These are phyloP conservation scores for Alternaria incomplexa DNA, from an alignment of 2,329 filamentous ascomycete species.

Conservation along the genomic window DNA sequence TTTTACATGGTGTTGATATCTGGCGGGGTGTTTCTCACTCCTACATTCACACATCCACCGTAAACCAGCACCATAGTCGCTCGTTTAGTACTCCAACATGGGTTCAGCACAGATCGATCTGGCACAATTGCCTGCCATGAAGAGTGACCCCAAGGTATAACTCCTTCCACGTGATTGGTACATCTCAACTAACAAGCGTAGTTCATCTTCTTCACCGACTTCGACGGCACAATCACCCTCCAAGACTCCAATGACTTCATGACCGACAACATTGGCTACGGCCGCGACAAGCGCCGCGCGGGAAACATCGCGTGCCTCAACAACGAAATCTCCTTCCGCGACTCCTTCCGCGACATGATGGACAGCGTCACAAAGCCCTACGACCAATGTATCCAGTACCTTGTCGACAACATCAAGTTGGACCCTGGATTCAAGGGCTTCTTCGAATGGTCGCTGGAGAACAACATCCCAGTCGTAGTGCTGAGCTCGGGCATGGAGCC, in stretches of 20 bases:
- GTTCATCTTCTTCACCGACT: slow-evolving; percentile 98
- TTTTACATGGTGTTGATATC: not conserved
- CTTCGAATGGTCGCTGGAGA: slow-evolving; percentile 77
- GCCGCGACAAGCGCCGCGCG: slow-evolving; percentile 70
- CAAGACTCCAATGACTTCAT: slow-evolving; percentile 73
- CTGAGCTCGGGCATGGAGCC: slow-evolving; percentile 92
- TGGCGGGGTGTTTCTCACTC: not conserved
- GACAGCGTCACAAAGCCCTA: slow-evolving; percentile 83
- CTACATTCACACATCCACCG: not conserved
- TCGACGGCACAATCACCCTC: slow-evolving; percentile 92
- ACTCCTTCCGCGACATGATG: slow-evolving; percentile 91
- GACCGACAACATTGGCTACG: slow-evolving; percentile 92
- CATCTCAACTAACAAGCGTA: slow-evolving; percentile 43
- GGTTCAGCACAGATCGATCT: slow-evolving; percentile 38
- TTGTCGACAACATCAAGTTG: slow-evolving; percentile 82
- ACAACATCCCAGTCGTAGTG: slow-evolving; percentile 91
- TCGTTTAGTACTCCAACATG: slow-evolving; percentile 31
- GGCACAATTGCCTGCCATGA: slow-evolving; percentile 54
- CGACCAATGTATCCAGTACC: slow-evolving; percentile 77
- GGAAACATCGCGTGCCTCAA: slow-evolving; percentile 80
- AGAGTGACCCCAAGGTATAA: slow-evolving; percentile 64
- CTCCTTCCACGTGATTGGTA: not conserved
- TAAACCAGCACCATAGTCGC: not conserved
- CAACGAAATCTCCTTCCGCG: slow-evolving; percentile 73
- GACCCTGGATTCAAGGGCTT: slow-evolving; percentile 90